A percentile compares a stretch with the other conserved stretches of the same genome.
Evolutionary conservation across 306 rosid genomes (phyloP).

Genomic region (Cyamopsis tetragonoloba): DNA sequence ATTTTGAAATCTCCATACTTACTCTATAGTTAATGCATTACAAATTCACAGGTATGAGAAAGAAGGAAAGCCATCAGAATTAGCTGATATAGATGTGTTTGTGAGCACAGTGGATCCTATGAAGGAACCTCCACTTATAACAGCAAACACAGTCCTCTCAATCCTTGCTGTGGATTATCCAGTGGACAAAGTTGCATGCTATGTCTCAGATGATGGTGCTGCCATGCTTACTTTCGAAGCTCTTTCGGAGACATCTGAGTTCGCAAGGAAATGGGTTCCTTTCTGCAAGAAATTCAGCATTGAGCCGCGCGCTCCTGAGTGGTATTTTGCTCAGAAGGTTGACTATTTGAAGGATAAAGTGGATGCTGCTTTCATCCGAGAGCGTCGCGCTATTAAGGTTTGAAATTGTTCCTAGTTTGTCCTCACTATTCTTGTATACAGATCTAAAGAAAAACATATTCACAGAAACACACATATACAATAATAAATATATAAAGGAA

Average conservation of each 20-base stretch:
- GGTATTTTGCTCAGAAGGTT: slow-evolving; percentile 83
- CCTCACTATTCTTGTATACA: not conserved
- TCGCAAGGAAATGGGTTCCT: slow-evolving; percentile 96
- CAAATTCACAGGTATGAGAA: slow-evolving; percentile 62
- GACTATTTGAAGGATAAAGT: slow-evolving; percentile 82
- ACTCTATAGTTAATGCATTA: not conserved
- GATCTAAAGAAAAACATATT: slow-evolving; percentile 4
- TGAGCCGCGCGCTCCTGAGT: slow-evolving; percentile 92
- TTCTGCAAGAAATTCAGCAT: slow-evolving; percentile 76
- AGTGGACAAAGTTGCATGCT: slow-evolving; percentile 84
- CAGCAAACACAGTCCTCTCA: slow-evolving; percentile 89
- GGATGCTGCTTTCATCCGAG: slow-evolving; percentile 65
- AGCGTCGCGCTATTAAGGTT: slow-evolving; percentile 92
- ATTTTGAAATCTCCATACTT: no score
- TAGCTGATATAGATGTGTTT: slow-evolving; percentile 68
- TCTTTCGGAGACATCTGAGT: slow-evolving; percentile 90
- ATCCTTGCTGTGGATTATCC: slow-evolving; percentile 93
- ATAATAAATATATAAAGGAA: no score
- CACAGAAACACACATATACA: no score
- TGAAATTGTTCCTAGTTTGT: not conserved
- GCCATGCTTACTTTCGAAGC: slow-evolving; percentile 98
- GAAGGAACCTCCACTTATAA: slow-evolving; percentile 95
- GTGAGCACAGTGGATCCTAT: slow-evolving; percentile 93
- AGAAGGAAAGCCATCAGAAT: slow-evolving; percentile 84
- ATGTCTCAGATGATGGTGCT: slow-evolving; percentile 94